A percentile compares a stretch with the other conserved stretches of the same genome.
Evolutionary conservation across 2,329 filamentous ascomycete species (phyloP).

Genomic region (Neurospora sp.): DNA sequence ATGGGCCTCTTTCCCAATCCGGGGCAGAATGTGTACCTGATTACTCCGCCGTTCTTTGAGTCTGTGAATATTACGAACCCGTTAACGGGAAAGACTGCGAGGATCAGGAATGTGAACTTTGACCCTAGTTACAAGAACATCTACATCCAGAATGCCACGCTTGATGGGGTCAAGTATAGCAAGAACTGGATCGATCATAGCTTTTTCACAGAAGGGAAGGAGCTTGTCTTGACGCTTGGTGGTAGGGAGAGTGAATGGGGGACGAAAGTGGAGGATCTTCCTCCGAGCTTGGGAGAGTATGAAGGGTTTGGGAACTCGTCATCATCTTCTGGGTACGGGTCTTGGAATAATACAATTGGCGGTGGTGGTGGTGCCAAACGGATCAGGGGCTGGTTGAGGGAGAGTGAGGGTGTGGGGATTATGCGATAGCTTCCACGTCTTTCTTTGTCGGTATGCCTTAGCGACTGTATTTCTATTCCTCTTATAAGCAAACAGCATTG

Average conservation of each 20-base stretch:
- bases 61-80: constrained; percentile 47
- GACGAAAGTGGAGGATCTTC: constrained; percentile 46
- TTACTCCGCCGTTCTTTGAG: constrained; percentile 58
- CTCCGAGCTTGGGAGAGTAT: constrained; percentile 44
- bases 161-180: constrained; percentile 49
- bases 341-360: background rate
- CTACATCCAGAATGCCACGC: constrained; percentile 55
- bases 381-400: background rate
- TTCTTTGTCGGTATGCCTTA: background rate
- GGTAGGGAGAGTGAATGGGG: constrained; percentile 55
- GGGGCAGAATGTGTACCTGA: constrained; percentile 62
- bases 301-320: constrained; percentile 18
- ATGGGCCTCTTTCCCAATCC: constrained; percentile 61
- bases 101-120: constrained; percentile 50
- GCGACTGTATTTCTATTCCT: background rate
- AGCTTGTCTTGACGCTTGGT: constrained; percentile 53
- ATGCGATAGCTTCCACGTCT: background rate
- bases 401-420: background rate
- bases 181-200: constrained; percentile 59
- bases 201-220: constrained; percentile 56
- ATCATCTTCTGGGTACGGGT: background rate
- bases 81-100: constrained; percentile 47
- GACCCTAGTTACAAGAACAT: constrained; percentile 47
- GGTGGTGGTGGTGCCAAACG: background rate
- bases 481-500: background rate